Evolutionary conservation across 2,329 filamentous ascomycete species (phyloP), one percentile per base, ranked within the genome.

Genomic region (Colletotrichum costaricense): DNA sequence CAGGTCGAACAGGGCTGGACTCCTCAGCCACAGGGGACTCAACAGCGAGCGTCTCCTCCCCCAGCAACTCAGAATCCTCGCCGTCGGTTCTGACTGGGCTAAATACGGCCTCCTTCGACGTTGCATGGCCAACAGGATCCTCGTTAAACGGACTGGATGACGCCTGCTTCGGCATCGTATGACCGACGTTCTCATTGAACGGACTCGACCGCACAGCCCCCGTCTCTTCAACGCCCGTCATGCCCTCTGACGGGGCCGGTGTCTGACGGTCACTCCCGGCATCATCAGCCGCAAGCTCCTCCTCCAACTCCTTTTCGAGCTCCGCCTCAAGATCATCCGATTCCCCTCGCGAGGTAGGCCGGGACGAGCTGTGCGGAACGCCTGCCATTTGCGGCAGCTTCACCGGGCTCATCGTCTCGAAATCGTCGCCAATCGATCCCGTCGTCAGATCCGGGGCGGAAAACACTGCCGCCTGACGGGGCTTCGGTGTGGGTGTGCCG

Each of bases 381-480:
- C 57, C 42, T 4, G 46, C 26, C 11, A 33, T 14, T 11, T 63
- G 74, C n/a, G 67, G 60, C 26, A 66, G 24, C 35, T 49, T 55
- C 33, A 75, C 58, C 7, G 74, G 74, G n/a, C 74, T 75, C 72
- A 75, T 74, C 0, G 64, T 72, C n/a, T 75, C 74, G 2, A 75
- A 30, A 16, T 68, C 72, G 7, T 73, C 57, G 33, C 52, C 65
- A 14, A 73, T 26, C 16, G 60, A 57, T 5, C 26, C 33, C 24
- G 60, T 56, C 1, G 71, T 73, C 35, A 73, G 42, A 2, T 66
- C 60, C 26, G 35, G 60, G n/a, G 55, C 57, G n/a, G 24, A 33
- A 24, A 16, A 28, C 11, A 19, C 38, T 42, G 19, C 52, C n/a
- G 46, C 28, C 22, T 28, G 26, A 12, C 67, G 55, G 26, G 67